phyloP scores from a whole-genome alignment of 345 rosid species.

The Brassica napus region DNA sequence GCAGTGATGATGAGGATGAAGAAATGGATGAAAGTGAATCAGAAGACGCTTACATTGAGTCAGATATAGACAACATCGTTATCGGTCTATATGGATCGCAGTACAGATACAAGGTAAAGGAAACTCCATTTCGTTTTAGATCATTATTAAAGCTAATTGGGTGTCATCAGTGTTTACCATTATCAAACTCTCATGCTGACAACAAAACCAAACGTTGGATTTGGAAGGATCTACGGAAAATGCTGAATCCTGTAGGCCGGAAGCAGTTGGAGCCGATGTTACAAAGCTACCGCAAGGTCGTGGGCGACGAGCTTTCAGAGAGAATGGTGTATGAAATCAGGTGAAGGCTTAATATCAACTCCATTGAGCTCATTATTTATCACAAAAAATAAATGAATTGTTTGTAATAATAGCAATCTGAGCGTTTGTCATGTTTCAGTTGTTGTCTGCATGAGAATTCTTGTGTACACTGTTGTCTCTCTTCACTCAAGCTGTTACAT shows the following conservation, averaged over 20 bases:
- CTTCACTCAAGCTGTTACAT: not conserved
- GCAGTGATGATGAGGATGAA: slow-evolving; percentile 45
- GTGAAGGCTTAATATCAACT: slow-evolving; percentile 31
- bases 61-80: slow-evolving; percentile 53
- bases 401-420: not conserved
- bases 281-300: slow-evolving; percentile 56
- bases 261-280: slow-evolving; percentile 57
- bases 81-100: slow-evolving; percentile 51
- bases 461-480: not conserved
- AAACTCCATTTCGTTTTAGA: slow-evolving; percentile 7
- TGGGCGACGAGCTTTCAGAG: slow-evolving; percentile 68
- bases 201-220: slow-evolving; percentile 17
- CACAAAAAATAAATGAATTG: slow-evolving; percentile 5
- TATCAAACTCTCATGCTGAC: slow-evolving; percentile 19
- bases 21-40: slow-evolving; percentile 51
- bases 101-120: slow-evolving; percentile 66
- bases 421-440: slow-evolving; percentile 5
- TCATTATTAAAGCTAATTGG: not conserved
- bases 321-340: slow-evolving; percentile 64
- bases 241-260: slow-evolving; percentile 40
- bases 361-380: slow-evolving; percentile 21
- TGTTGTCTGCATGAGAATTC: slow-evolving; percentile 1
- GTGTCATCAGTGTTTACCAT: slow-evolving; percentile 4
- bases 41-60: slow-evolving; percentile 52
- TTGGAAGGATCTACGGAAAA: slow-evolving; percentile 53